Evolutionary conservation across 106 monocot genomes (phyloP).

Genomic region (Apostasia shenzhenica): DNA sequence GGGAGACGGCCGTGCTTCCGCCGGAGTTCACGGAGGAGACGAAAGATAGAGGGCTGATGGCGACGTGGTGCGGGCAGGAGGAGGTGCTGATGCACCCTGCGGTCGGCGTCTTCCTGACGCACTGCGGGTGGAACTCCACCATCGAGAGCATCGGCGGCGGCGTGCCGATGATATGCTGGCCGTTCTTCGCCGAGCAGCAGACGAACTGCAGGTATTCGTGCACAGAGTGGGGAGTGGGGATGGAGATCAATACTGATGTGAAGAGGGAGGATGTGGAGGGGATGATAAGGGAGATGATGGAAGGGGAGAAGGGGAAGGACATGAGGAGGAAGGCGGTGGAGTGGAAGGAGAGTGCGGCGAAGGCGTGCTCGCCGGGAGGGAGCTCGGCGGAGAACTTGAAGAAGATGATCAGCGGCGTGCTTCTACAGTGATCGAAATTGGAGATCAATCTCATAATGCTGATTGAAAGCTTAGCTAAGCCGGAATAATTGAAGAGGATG

Average conservation of each 20-base stretch:
- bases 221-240: slow-evolving; percentile 40
- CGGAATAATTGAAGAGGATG: too few species aligned
- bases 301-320: slow-evolving; percentile 33
- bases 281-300: slow-evolving; percentile 45
- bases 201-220: slow-evolving; percentile 36
- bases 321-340: slow-evolving; percentile 23
- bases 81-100: neutral
- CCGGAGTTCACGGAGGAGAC: neutral
- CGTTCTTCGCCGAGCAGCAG: slow-evolving; percentile 35
- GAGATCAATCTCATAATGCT: too few species aligned
- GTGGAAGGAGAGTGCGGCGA: slow-evolving; percentile 28
- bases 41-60: neutral
- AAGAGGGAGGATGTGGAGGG: slow-evolving; percentile 28
- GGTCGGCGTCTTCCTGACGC: neutral
- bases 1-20: neutral
- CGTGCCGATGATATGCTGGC: slow-evolving; percentile 3
- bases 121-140: slow-evolving; percentile 3
- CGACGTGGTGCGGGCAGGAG: slow-evolving; percentile 4
- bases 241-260: slow-evolving; percentile 44
- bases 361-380: slow-evolving; percentile 18
- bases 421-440: neutral
- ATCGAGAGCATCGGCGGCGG: neutral
- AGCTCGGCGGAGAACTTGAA: slow-evolving; percentile 19
- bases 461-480: too few species aligned
- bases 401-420: slow-evolving; percentile 8